phyloP scores from a whole-genome alignment of 176 grass and related monocot species.

The Avena insularis region DNA sequence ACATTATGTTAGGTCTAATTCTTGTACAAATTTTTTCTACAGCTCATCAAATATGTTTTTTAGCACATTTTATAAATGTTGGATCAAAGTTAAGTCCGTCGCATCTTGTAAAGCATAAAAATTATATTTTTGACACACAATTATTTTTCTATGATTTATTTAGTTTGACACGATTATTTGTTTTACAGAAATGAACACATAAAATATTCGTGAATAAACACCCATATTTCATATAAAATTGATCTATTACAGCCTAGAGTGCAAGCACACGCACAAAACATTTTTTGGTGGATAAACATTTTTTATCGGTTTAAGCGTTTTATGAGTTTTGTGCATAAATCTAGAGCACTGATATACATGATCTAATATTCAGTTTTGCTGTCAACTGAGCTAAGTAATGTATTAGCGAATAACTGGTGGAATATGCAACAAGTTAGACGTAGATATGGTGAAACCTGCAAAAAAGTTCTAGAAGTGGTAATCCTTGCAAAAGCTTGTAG shows the following conservation, averaged over 20 bases:
- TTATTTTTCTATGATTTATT: background rate
- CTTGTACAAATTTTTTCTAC: background rate
- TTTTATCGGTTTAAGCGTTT: background rate
- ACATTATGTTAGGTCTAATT: background rate
- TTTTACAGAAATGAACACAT: background rate
- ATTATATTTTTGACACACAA: background rate
- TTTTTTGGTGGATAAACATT: background rate
- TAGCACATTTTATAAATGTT: background rate
- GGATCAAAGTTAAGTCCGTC: background rate
- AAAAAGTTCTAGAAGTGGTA: background rate
- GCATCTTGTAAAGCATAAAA: background rate
- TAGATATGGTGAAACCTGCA: no score
- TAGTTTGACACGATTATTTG: background rate
- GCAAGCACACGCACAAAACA: background rate
- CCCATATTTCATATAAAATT: background rate
- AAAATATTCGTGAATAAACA: background rate
- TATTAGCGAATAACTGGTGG: no score
- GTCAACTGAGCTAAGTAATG: no score
- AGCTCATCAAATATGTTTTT: background rate
- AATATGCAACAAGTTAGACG: no score
- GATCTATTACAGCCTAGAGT: background rate
- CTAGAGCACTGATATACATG: no score
- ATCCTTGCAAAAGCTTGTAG: background rate
- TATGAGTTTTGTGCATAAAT: background rate
- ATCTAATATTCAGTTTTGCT: no score